Evolutionary conservation across 805 yeast species (phyloP), one percentile per base, ranked within the genome.

Genomic region (Lipomyces starkeyi): DNA sequence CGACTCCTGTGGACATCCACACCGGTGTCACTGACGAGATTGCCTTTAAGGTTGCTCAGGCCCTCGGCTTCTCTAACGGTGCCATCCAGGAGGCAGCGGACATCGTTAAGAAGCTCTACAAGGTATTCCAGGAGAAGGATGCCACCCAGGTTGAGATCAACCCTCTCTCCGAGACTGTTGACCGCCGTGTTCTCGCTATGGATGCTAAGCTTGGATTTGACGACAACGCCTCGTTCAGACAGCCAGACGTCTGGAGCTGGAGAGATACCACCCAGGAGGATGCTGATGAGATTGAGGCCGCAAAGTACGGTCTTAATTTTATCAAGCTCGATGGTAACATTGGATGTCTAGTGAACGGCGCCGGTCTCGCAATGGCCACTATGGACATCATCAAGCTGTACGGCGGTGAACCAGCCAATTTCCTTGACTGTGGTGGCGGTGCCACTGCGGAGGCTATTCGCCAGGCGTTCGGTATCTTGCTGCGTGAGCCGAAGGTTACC

Each of bases 291-390:
- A 92, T 92, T 75, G 89, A 86, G 80, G 99, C 99, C 71, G 84
- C 95, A 76, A 83, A 91, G 81, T 90, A 87, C 78, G 95, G 93
- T 76, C 87, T 95, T 78, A 95, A 95, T 85, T 95, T 94, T 82
- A 96, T 95, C 84, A 95, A 95, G 85, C 88, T 95, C 79, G 96
- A 94, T 79, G 99, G 99, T 82, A 91, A 93, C 86, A 94, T 95
- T 78, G 99, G 99, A 76, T 94, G 97, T 85, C 86, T 95, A 72
- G 99, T 95, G 80, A 95, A 95, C 82, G 99, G 99, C 85, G 99
- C 99, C 68, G 99, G 99, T 82, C 87, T 95, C 80, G 99, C 99
- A 77, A 95, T 95, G 99, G 99, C 99, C 76, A 95, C 99, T 74
- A 93, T 95, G 98, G 99, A 95, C 83, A 96, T 96, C 80, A 92